A percentile compares a stretch with the other conserved stretches of the same genome.
phyloP scores from a whole-genome alignment of 805 yeast species.

The Hemisphaericaspora nanyangensis region DNA sequence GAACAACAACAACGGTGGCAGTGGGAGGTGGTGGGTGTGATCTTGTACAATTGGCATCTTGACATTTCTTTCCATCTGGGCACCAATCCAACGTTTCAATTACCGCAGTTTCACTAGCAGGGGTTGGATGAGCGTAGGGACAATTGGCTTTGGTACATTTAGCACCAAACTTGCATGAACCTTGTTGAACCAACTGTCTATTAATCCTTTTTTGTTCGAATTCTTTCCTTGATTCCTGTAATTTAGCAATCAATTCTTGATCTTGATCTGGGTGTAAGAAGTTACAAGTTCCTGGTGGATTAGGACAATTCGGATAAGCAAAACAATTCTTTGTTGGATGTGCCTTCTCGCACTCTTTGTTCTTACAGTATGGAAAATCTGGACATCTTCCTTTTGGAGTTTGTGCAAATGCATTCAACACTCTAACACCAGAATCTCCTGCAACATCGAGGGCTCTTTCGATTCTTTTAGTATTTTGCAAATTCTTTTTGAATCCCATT shows the following conservation, averaged over 20 bases:
- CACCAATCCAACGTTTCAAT: slow-evolving; percentile 76
- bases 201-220: slow-evolving; percentile 38
- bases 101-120: slow-evolving; percentile 70
- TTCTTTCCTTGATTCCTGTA: slow-evolving; percentile 58
- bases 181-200: slow-evolving; percentile 9
- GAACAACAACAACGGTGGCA: slow-evolving; percentile 16
- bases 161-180: slow-evolving; percentile 66
- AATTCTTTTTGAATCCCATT: not conserved
- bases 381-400: slow-evolving; percentile 63
- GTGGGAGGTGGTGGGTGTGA: slow-evolving; percentile 85
- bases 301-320: slow-evolving; percentile 73
- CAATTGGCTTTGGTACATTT: slow-evolving; percentile 75
- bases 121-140: slow-evolving; percentile 91
- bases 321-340: slow-evolving; percentile 80
- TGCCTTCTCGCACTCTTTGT: slow-evolving; percentile 64
- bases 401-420: slow-evolving; percentile 31
- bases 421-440: slow-evolving; percentile 2
- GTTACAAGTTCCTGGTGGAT: slow-evolving; percentile 77
- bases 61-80: slow-evolving; percentile 61
- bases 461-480: slow-evolving; percentile 3
- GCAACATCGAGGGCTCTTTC: slow-evolving; percentile 7
- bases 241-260: slow-evolving; percentile 62
- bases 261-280: slow-evolving; percentile 85
- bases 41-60: slow-evolving; percentile 56
- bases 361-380: slow-evolving; percentile 68